phyloP scores from a whole-genome alignment of 148 eudicot genomes.

The Gaultheria prostrata region DNA sequence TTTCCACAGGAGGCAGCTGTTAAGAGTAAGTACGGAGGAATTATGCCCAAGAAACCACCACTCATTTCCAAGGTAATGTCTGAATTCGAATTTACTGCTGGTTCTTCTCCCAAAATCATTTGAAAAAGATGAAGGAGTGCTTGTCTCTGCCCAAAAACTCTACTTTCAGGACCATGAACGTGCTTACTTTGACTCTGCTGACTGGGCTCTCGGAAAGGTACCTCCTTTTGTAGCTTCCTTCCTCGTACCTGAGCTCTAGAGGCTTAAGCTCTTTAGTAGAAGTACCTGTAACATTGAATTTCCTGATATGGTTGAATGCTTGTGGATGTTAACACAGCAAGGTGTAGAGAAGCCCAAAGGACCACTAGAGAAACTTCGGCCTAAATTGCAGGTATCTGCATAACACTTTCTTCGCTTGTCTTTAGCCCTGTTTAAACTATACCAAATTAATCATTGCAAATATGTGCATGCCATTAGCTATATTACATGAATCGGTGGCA shows the following conservation, averaged over 20 bases:
- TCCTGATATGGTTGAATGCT: constrained; percentile 6
- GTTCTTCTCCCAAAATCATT: neutral
- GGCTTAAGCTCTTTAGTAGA: neutral
- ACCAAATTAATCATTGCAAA: neutral
- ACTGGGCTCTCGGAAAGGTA: constrained; percentile 99
- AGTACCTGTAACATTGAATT: neutral
- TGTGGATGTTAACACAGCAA: constrained; percentile 63
- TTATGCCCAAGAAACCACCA: constrained; percentile 87
- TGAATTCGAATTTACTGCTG: neutral
- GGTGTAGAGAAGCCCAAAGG: constrained; percentile 91
- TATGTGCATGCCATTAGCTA: neutral
- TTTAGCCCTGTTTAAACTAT: neutral
- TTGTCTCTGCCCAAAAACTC: constrained; percentile 1
- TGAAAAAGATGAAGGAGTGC: neutral
- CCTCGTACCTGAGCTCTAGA: constrained; percentile 1
- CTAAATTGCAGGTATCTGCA: constrained; percentile 74
- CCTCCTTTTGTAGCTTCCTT: neutral
- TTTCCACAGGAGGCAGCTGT: constrained; percentile 62
- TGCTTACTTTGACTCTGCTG: constrained; percentile 97
- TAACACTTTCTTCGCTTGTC: neutral
- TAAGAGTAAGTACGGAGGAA: constrained; percentile 92
- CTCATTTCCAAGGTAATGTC: constrained; percentile 81
- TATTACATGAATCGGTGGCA: neutral
- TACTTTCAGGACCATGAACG: constrained; percentile 85
- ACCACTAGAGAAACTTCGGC: constrained; percentile 94